These are phyloP conservation scores for Chondrus crispus DNA, from an alignment of 23 red algal genomes.

Conservation along the genomic window DNA sequence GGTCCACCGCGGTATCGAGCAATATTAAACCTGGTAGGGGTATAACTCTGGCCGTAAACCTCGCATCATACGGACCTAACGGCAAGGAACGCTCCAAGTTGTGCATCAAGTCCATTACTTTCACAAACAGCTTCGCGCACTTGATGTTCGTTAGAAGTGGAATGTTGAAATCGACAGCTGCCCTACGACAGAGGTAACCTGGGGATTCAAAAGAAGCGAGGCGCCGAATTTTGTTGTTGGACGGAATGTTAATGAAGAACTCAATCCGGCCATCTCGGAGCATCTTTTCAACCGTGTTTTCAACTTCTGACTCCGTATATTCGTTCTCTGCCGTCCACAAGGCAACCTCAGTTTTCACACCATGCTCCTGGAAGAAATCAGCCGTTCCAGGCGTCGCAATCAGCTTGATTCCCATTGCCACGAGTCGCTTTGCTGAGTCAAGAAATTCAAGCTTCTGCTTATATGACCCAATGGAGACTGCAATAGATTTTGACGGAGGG, in stretches of 20 bases:
- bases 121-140: constrained; percentile 93
- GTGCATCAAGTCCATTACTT: constrained; percentile 44
- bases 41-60: constrained; percentile 87
- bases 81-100: constrained; percentile 32
- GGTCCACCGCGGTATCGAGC: constrained; percentile 13
- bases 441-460: constrained; percentile 99
- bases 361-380: constrained; percentile 96
- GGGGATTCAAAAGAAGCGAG: constrained; percentile 78
- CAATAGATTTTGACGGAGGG: constrained; percentile 57
- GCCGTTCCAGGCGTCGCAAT: constrained; percentile 95
- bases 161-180: constrained; percentile 95
- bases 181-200: constrained; percentile 77
- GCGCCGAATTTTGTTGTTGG: constrained; percentile 91
- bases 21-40: constrained; percentile 82
- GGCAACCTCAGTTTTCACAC: constrained; percentile 66
- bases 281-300: constrained; percentile 84
- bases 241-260: constrained; percentile 97
- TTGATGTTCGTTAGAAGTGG: constrained; percentile 98
- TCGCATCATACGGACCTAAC: constrained; percentile 70
- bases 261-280: constrained; percentile 77
- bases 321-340: constrained; percentile 86
- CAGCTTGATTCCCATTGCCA: constrained; percentile 65
- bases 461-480: constrained; percentile 90
- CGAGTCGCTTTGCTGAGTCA: constrained; percentile 85
- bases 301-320: constrained; percentile 63